Evolutionary conservation across 306 rosid species (phyloP), one percentile per base, ranked within the genome.

Genomic region (Vachellia pachyceras): DNA sequence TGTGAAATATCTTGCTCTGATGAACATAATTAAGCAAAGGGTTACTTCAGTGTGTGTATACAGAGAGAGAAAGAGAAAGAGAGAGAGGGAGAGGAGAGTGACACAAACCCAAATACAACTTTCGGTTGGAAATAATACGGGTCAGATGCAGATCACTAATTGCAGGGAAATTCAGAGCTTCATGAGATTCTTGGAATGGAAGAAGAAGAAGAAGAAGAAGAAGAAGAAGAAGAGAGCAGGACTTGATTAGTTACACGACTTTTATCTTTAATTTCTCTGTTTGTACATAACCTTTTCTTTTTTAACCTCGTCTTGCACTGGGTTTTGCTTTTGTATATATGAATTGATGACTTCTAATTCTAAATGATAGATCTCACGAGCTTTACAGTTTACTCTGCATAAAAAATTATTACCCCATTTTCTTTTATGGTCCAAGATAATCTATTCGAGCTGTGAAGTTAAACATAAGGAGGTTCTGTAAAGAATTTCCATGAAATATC

Each of bases 251-350:
- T 1, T 58, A 25, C 20, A 36, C 36, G 1, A 40, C 35, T 9
- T 68, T 66, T 79, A 23, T 68, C 11, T 15, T 10, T 3, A 7
- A 25, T 25, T 23, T 5, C 17, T 60, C 17, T 60, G 37, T 25
- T 60, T 9, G 17, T 12, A 1, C 36, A 25, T 11, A 23, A 3
- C 10, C 17, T 23, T 11, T 23, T 60, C 3, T 25, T 1, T 25
- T 60, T 60, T 58, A 17, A 33, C 35, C 35, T 69, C 9, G 46
- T 79, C 42, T 10, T 57, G 11, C 8, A 13, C 3, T 25, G 46
- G 14, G 39, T 69, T 70, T 78, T 61, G 76, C 33, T 71, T 55
- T 72, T 90, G 86, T 88, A 84, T 54, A 77, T 90, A 79, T 80
- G 79, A 13, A 60, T 80, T 47, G 10, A 85, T 82, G 71, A 68